Evolutionary conservation across 208 protist species (phyloP).

Genomic region (Trypanosoma mega): DNA sequence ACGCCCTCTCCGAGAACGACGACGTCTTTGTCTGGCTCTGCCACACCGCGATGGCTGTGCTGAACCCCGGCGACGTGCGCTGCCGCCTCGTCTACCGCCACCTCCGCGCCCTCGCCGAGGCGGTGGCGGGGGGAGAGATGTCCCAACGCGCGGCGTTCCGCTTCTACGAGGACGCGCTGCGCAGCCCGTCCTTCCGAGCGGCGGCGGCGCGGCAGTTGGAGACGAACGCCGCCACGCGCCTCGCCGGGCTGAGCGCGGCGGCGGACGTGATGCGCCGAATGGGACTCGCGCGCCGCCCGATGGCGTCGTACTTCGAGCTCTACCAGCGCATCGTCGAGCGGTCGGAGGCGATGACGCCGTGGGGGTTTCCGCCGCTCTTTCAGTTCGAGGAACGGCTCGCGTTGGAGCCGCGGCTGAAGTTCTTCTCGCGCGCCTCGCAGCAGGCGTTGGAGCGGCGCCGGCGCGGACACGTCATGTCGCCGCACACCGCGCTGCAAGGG

Average conservation of each 20-base stretch:
- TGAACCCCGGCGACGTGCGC: slow-evolving; percentile 89
- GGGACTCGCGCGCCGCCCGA: slow-evolving; percentile 83
- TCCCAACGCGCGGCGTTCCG: slow-evolving; percentile 86
- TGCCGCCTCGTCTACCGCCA: slow-evolving; percentile 86
- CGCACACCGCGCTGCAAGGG: slow-evolving; percentile 68
- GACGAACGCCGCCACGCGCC: slow-evolving; percentile 73
- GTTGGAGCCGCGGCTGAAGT: slow-evolving; percentile 83
- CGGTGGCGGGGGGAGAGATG: slow-evolving; percentile 83
- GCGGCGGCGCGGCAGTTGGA: slow-evolving; percentile 82
- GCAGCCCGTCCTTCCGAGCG: slow-evolving; percentile 84
- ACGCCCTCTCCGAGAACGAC: slow-evolving; percentile 84
- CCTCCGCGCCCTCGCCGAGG: slow-evolving; percentile 82
- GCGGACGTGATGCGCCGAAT: slow-evolving; percentile 88
- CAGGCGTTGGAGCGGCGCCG: slow-evolving; percentile 78
- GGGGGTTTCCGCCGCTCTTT: slow-evolving; percentile 90
- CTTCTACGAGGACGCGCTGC: slow-evolving; percentile 87
- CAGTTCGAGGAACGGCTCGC: slow-evolving; percentile 90
- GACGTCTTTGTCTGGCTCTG: slow-evolving; percentile 92
- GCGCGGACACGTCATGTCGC: slow-evolving; percentile 66
- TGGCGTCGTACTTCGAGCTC: slow-evolving; percentile 90
- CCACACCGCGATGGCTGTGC: slow-evolving; percentile 89
- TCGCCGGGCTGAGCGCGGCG: slow-evolving; percentile 81
- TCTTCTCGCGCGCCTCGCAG: slow-evolving; percentile 79
- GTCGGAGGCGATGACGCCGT: slow-evolving; percentile 90
- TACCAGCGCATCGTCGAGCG: slow-evolving; percentile 91